These are phyloP conservation scores for Albugo laibachii DNA, from an alignment of 352 stramenopile genomes.

Conservation along the genomic window DNA sequence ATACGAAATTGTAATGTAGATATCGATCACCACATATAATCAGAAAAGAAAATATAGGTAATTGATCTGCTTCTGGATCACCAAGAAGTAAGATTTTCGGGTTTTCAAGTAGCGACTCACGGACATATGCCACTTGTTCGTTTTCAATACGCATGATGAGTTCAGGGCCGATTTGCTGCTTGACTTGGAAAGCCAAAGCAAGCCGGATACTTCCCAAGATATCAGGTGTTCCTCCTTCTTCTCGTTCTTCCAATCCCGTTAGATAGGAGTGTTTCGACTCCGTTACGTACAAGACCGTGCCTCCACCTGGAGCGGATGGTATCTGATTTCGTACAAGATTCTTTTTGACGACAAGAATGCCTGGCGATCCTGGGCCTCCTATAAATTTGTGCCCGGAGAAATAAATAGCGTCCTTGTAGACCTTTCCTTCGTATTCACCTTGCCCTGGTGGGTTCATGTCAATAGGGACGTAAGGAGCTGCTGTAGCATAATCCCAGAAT, in stretches of 20 bases:
- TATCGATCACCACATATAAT: constrained; percentile 74
- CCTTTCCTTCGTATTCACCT: constrained; percentile 11
- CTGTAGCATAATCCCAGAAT: constrained; percentile 93
- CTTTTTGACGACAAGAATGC: constrained; percentile 93
- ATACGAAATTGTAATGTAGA: constrained; percentile 97
- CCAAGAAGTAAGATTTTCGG: constrained; percentile 80
- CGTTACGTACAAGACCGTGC: constrained; percentile 36
- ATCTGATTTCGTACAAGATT: constrained; percentile 33
- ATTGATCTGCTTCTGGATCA: constrained; percentile 18
- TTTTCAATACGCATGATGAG: constrained; percentile 36
- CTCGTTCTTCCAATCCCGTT: constrained; percentile 82
- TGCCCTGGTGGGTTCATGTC: constrained; percentile 89
- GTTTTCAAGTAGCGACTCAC: constrained; percentile 21
- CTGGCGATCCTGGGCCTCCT: constrained; percentile 81
- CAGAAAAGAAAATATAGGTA: constrained; percentile 93
- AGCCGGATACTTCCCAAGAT: constrained; percentile 85
- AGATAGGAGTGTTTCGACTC: constrained; percentile 27
- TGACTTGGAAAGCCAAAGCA: constrained; percentile 84
- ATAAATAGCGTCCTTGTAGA: constrained; percentile 88
- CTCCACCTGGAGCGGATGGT: constrained; percentile 26
- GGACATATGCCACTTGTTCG: constrained; percentile 15
- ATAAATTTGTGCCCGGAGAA: constrained; percentile 94
- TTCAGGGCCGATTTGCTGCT: constrained; percentile 29
- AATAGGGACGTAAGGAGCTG: constrained; percentile 82
- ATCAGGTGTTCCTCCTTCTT: constrained; percentile 93